Conservation (phyloP, 768 basidiomycete species). For the Fomitopsis serialis region DNA sequence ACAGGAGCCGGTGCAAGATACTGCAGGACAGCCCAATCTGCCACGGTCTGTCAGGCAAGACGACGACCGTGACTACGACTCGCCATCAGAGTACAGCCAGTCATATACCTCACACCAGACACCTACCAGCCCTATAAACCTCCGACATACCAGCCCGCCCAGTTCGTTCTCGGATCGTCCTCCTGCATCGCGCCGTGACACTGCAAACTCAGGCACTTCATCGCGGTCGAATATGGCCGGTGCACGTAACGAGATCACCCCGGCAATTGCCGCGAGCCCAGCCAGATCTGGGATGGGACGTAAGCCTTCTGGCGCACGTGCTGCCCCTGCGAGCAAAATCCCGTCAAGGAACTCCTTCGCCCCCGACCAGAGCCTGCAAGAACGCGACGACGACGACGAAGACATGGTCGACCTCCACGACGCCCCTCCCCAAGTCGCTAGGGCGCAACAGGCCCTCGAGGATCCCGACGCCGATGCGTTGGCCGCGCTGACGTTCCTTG, state of each 20-base stretch:
- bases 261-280: slow-evolving; percentile 8
- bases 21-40: slow-evolving; percentile 13
- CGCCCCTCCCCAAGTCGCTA: slow-evolving; percentile 8
- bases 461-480: slow-evolving; percentile 66
- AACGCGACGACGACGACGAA: slow-evolving; percentile 14
- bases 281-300: slow-evolving; percentile 37
- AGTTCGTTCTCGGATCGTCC: background rate
- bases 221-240: slow-evolving; percentile 3
- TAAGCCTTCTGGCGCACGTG: slow-evolving; percentile 84
- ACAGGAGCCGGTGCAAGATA: slow-evolving; percentile 16
- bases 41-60: slow-evolving; percentile 20
- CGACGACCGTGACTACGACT: slow-evolving; percentile 34
- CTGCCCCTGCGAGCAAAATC: slow-evolving; percentile 36
- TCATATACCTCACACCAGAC: slow-evolving; percentile 15
- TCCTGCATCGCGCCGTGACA: background rate
- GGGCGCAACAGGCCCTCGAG: slow-evolving; percentile 8
- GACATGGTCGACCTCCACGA: slow-evolving; percentile 6
- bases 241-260: background rate
- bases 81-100: slow-evolving; percentile 22
- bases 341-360: slow-evolving; percentile 13
- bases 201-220: background rate
- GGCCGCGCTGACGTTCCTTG: slow-evolving; percentile 74
- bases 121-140: slow-evolving; percentile 7
- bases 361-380: slow-evolving; percentile 7
- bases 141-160: slow-evolving; percentile 9